Evolutionary conservation across 2,329 filamentous ascomycete species (phyloP).

Genomic region (Blastomyces emzantsi): DNA sequence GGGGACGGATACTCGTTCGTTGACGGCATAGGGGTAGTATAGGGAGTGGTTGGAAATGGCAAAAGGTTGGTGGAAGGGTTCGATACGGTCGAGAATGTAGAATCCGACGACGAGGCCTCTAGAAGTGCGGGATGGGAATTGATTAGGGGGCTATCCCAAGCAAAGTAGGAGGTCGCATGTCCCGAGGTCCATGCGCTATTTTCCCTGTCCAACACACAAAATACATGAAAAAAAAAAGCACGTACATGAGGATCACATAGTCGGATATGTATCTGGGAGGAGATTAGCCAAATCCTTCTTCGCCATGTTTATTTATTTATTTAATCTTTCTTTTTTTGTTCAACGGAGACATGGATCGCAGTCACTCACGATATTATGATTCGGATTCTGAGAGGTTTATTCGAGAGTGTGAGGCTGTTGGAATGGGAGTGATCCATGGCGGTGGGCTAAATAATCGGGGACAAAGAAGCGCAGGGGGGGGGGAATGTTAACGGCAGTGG

Average conservation of each 20-base stretch:
- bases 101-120: conserved; percentile 46
- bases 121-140: background rate
- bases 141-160: conserved; percentile 9
- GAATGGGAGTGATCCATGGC: conserved; percentile 1
- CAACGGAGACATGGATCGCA: background rate
- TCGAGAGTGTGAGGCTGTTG: background rate
- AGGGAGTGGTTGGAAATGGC: conserved; percentile 48
- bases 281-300: background rate
- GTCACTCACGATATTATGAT: conserved; percentile 45
- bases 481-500: background rate
- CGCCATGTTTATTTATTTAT: background rate
- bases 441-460: background rate
- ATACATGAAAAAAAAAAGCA: background rate
- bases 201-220: background rate
- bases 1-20: conserved; percentile 47
- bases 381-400: conserved; percentile 40
- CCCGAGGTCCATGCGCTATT: conserved; percentile 4
- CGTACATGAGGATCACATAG: conserved; percentile 52
- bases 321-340: background rate
- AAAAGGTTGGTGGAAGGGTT: conserved; percentile 51
- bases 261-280: conserved; percentile 46
- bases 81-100: conserved; percentile 43
- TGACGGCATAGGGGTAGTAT: conserved; percentile 48
- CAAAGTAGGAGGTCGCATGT: conserved; percentile 9
- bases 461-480: too few relatives aligned